These are phyloP conservation scores for Alternaria tenuissima DNA, from an alignment of 2,329 filamentous ascomycete species.

Conservation along the genomic window DNA sequence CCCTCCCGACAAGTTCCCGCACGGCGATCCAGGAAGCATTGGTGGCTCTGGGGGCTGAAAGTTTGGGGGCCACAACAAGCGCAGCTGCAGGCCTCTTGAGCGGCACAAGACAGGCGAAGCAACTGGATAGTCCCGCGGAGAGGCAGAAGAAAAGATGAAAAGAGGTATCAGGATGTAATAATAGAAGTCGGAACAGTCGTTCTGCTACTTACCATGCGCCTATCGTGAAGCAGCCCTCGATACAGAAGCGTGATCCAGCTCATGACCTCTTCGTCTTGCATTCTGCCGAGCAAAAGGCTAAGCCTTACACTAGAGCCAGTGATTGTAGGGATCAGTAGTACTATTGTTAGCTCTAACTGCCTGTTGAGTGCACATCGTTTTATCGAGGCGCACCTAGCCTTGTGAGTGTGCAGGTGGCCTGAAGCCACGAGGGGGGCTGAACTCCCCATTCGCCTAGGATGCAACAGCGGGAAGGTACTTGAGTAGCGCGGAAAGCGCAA, in stretches of 20 bases:
- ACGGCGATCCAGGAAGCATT: neutral
- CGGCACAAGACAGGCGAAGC: conserved; percentile 3
- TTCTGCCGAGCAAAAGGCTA: neutral
- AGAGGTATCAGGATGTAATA: neutral
- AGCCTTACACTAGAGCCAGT: neutral
- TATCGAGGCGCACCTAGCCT: conserved; percentile 10
- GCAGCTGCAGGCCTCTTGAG: conserved; percentile 2
- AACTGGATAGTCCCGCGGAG: neutral
- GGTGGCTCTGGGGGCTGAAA: conserved; percentile 23
- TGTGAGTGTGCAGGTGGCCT: neutral
- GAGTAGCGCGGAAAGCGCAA: neutral
- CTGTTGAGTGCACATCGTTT: conserved; percentile 9
- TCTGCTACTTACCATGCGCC: neutral
- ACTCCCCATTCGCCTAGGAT: neutral
- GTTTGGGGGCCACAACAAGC: conserved; percentile 12
- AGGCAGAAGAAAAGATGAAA: neutral
- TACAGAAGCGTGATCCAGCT: neutral
- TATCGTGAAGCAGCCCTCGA: neutral
- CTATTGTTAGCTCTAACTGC: conserved; percentile 15
- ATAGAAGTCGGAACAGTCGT: neutral
- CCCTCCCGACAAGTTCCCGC: neutral
- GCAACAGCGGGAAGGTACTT: neutral
- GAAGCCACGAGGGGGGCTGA: neutral
- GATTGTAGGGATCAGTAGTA: neutral
- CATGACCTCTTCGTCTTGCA: neutral